Evolutionary conservation across 2,329 filamentous ascomycete species (phyloP).

Genomic region (Diaporthe batatas): DNA sequence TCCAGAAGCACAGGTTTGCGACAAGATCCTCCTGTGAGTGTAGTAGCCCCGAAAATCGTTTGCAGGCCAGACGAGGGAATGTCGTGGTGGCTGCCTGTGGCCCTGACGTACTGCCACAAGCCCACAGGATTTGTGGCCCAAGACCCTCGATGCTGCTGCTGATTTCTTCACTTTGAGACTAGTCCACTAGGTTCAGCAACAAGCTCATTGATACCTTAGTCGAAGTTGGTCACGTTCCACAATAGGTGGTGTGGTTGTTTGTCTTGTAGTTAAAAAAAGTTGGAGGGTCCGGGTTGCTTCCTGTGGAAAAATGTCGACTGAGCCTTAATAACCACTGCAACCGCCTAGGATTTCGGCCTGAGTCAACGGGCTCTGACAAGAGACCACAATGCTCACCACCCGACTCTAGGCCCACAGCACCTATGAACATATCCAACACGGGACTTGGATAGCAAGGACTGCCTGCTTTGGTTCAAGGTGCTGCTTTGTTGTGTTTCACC

Average conservation of each 20-base stretch:
- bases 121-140: background rate
- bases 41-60: background rate
- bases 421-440: background rate
- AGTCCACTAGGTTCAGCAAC: background rate
- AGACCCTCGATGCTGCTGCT: background rate
- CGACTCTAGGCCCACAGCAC: background rate
- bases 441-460: background rate
- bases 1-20: background rate
- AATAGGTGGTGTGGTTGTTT: background rate
- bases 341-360: background rate
- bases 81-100: background rate
- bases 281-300: conserved; percentile 1
- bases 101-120: too few species aligned
- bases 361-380: background rate
- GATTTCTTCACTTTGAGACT: background rate
- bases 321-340: background rate
- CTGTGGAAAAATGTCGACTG: background rate
- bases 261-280: background rate
- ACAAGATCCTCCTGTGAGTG: background rate
- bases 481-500: background rate
- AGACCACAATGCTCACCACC: background rate
- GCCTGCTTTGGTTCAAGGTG: background rate
- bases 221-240: background rate
- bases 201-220: background rate
- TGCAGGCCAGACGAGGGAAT: background rate